These are phyloP conservation scores for Kwoniella mangroviensis DNA, from an alignment of 768 basidiomycete species.

Conservation along the genomic window DNA sequence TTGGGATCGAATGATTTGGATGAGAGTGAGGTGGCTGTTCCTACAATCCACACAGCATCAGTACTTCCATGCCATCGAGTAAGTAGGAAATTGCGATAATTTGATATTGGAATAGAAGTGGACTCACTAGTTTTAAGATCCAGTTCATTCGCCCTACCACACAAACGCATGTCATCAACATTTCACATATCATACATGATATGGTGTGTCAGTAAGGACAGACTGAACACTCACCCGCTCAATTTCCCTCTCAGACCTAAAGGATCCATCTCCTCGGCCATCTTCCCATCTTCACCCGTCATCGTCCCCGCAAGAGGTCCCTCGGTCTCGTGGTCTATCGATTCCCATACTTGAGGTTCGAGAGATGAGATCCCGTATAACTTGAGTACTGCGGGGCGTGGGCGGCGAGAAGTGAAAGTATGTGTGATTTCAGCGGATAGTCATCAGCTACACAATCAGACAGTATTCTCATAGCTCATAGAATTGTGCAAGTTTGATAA, in stretches of 20 bases:
- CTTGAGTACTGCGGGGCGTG: conserved; percentile 66
- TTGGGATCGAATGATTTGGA: conserved; percentile 98
- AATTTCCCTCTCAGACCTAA: conserved; percentile 66
- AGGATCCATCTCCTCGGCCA: conserved; percentile 64
- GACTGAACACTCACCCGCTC: conserved; percentile 57
- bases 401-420: too few species aligned
- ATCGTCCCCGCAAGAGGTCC: conserved; percentile 69
- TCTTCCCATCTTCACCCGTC: conserved; percentile 58
- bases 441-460: not conserved
- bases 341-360: conserved; percentile 85
- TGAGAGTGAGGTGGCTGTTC: conserved; percentile 78
- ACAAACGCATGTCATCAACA: not conserved
- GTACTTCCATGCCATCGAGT: not conserved
- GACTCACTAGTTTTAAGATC: conserved; percentile 64
- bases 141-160: conserved; percentile 67
- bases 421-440: not conserved
- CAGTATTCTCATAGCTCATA: too few species aligned
- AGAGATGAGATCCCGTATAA: conserved; percentile 81
- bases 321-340: conserved; percentile 80
- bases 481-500: not conserved
- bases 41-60: conserved; percentile 57
- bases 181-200: conserved; percentile 6
- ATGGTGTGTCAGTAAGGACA: conserved; percentile 1
- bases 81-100: not conserved
- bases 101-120: not conserved